Base-by-base conservation (phyloP, 2,329 filamentous ascomycete species). In the Colletotrichum musicola region DNA sequence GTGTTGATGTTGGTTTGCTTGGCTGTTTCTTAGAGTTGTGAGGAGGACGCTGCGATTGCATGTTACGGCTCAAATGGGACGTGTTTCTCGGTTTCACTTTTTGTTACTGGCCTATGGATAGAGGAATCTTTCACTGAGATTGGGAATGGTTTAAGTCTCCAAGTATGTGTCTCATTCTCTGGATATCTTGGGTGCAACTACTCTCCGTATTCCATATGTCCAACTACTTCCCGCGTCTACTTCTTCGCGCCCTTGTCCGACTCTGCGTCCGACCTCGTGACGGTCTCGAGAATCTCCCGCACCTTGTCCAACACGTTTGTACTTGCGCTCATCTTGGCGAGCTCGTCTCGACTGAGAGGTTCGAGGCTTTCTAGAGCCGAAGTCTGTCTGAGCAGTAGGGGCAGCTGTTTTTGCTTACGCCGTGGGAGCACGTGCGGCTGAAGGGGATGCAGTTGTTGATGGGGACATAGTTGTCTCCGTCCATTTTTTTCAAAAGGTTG, bases 301-400 rank as follows among this genome's bases (percentile, higher is more conserved):
- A 51, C 13, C 47, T 27, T 51, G 6, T 51, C 20, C 47, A 42
- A 1, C 7, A 30, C 27, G 6, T 9, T 30, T 30, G 4, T 6
- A 9, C 9, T 30, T 6, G 27, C 27, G 6, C 27, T 42, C 40
- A 42, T 14, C 9, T 42, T 42, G 12, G 40, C 40, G 12, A 42
- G 10, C 9, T 9, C 16, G 16, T 16, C 35, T 16, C 4, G 10
- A 3, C 38, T 42, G 35, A 42, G 3, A n/a, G n/a, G n/a, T n/a
- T n/a, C n/a, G n/a, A n/a, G n/a, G 35, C 7, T 13, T 13, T 3
- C 10, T 25, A 62, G 7, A 62, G 38, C 14, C 27, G 44, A 5
- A 62, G 59, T 12, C n/a, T 51, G 4, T 47, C 47, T 13, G 59
- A 62, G 30, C 59, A 62, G 13, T 62, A 62, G 22, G 42, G 46